Percentiles rank a stretch among this genome's conserved stretches.
Evolutionary conservation across 768 basidiomycete genomes (phyloP).

Genomic region (Suillus discolor): DNA sequence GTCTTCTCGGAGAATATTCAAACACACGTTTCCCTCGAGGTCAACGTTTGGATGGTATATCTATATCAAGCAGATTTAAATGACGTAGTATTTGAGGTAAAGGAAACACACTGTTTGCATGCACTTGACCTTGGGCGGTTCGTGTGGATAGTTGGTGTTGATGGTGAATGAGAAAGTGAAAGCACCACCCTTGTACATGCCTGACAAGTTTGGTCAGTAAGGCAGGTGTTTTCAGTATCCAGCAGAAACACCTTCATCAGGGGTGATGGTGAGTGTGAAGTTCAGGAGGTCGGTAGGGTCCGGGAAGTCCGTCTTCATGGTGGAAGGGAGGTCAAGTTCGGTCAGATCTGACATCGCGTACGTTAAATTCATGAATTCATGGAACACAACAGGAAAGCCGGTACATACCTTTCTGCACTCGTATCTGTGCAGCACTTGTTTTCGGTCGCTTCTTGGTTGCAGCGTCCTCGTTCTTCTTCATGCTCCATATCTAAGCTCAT

Average conservation of each 20-base stretch:
- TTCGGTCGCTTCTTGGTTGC: constrained; percentile 98
- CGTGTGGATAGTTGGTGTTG: constrained; percentile 98
- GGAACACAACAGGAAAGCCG: not conserved
- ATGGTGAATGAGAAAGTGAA: constrained; percentile 95
- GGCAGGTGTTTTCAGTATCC: not conserved
- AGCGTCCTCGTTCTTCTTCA: constrained; percentile 99
- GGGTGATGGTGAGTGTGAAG: constrained; percentile 93
- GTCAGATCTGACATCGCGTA: constrained; percentile 71
- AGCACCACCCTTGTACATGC: constrained; percentile 97
- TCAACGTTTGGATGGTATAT: constrained; percentile 99
- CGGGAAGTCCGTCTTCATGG: constrained; percentile 95
- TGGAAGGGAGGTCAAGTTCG: constrained; percentile 92
- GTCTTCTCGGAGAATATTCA: constrained; percentile 98
- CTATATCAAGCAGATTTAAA: constrained; percentile 42
- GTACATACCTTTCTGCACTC: constrained; percentile 93
- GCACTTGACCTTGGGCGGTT: constrained; percentile 99
- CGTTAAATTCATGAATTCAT: constrained; percentile 9
- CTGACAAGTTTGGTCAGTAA: constrained; percentile 40
- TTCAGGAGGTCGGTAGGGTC: constrained; percentile 95
- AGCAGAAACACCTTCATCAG: constrained; percentile 82
- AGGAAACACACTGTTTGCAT: constrained; percentile 73
- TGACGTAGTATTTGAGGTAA: constrained; percentile 2
- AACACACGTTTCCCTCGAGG: constrained; percentile 95
- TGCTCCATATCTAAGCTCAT: constrained; percentile 85
- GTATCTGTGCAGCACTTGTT: constrained; percentile 96